Evolutionary conservation across 495 filamentous ascomycete species (phyloP).

Genomic region (Hypoxylon intermedium): DNA sequence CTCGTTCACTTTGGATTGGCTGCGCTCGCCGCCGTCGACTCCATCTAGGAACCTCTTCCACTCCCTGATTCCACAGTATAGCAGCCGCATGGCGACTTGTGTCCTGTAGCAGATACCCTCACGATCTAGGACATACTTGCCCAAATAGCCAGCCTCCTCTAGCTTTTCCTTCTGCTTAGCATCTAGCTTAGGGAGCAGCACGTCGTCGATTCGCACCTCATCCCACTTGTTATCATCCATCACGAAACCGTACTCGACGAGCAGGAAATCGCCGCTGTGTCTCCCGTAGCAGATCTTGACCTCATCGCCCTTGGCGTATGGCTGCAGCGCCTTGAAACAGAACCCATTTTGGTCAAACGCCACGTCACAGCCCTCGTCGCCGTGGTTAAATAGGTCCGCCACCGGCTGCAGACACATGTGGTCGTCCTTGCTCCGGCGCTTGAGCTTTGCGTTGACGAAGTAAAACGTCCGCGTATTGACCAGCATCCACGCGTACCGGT

Average conservation of each 20-base stretch:
- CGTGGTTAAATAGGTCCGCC: slow-evolving; percentile 88
- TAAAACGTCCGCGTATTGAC: slow-evolving; percentile 88
- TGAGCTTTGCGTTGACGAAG: slow-evolving; percentile 61
- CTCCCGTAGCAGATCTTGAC: slow-evolving; percentile 80
- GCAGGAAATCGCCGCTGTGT: slow-evolving; percentile 81
- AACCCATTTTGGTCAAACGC: slow-evolving; percentile 65
- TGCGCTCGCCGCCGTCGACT: slow-evolving; percentile 46
- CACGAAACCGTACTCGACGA: slow-evolving; percentile 85
- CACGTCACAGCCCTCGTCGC: slow-evolving; percentile 69
- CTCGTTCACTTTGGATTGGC: slow-evolving; percentile 42
- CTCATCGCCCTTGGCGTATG: slow-evolving; percentile 72
- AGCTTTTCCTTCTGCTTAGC: slow-evolving; percentile 57
- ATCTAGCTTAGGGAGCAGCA: slow-evolving; percentile 63
- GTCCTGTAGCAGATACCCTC: slow-evolving; percentile 73
- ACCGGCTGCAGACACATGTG: slow-evolving; percentile 84
- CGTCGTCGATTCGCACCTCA: slow-evolving; percentile 70
- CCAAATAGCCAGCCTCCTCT: slow-evolving; percentile 67
- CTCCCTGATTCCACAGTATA: slow-evolving; percentile 43
- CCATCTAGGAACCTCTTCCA: slow-evolving; percentile 51
- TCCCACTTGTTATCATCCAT: slow-evolving; percentile 73
- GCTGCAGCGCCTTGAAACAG: slow-evolving; percentile 61
- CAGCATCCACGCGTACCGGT: slow-evolving; percentile 77
- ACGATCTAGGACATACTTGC: slow-evolving; percentile 69
- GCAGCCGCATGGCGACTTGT: slow-evolving; percentile 67
- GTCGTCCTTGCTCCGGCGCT: slow-evolving; percentile 66